Evolutionary conservation across 176 grass and related monocot species (phyloP).

Genomic region (Triticum urartu): DNA sequence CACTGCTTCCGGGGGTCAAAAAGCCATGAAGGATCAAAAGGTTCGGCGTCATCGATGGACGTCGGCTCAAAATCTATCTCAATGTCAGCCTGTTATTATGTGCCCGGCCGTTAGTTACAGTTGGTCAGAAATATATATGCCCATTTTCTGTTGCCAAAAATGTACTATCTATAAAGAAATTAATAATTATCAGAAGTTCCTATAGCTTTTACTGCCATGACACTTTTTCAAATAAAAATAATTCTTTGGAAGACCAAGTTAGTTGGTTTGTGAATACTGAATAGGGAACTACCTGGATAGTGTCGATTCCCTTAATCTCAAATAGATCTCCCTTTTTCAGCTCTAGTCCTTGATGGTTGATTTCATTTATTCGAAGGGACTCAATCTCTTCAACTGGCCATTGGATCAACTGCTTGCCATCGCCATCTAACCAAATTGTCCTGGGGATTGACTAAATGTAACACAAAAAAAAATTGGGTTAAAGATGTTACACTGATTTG

Average conservation of each 20-base stretch:
- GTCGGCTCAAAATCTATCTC: slow-evolving; percentile 64
- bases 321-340: neutral
- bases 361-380: neutral
- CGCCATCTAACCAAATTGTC: neutral
- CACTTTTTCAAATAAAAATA: neutral
- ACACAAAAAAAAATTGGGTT: neutral
- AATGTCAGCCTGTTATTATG: slow-evolving; percentile 63
- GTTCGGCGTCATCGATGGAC: slow-evolving; percentile 33
- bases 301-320: neutral
- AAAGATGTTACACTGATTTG: neutral
- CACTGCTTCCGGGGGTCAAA: slow-evolving; percentile 57
- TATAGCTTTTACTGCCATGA: neutral
- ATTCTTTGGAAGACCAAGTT: neutral
- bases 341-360: slow-evolving; percentile 9
- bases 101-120: slow-evolving; percentile 22
- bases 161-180: neutral
- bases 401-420: neutral
- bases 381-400: slow-evolving; percentile 16
- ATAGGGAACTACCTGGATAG: neutral
- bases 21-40: slow-evolving; percentile 67
- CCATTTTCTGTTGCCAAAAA: neutral
- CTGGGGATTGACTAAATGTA: slow-evolving; percentile 7
- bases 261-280: neutral
- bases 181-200: neutral
- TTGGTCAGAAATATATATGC: no score